Evolutionary conservation across 2,329 filamentous ascomycete species (phyloP).

Genomic region (Boeremia lycopersici): DNA sequence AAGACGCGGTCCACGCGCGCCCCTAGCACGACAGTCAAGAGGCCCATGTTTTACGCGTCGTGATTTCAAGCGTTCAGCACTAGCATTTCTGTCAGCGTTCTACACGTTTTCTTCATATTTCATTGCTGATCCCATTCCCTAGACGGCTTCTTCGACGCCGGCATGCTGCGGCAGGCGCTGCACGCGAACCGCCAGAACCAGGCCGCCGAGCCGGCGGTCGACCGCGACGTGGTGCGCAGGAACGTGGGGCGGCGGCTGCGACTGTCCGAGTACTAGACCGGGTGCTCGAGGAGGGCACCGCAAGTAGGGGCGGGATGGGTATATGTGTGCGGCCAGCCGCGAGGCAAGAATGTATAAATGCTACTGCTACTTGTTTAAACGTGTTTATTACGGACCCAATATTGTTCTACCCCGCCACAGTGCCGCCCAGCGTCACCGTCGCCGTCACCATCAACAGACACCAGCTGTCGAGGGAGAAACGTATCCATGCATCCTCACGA

Average conservation of each 20-base stretch:
- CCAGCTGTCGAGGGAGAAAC: too few species aligned
- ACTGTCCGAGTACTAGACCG: conserved; percentile 67
- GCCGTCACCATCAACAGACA: too few species aligned
- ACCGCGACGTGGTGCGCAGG: conserved; percentile 66
- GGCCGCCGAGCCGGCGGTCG: conserved; percentile 59
- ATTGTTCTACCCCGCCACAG: too few species aligned
- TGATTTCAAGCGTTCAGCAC: not conserved
- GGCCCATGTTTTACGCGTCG: conserved; percentile 11
- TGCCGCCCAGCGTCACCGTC: too few species aligned
- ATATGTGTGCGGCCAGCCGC: not conserved
- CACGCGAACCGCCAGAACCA: conserved; percentile 68
- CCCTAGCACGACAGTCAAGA: conserved; percentile 1
- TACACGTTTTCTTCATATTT: conserved; percentile 9
- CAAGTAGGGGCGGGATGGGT: not conserved
- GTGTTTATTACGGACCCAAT: too few species aligned
- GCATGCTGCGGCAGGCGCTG: conserved; percentile 88
- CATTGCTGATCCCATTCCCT: conserved; percentile 42
- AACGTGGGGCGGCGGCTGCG: conserved; percentile 77
- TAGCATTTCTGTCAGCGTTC: not conserved
- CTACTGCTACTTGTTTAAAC: too few species aligned
- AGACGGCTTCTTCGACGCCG: conserved; percentile 98
- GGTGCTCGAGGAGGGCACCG: not conserved
- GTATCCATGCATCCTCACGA: not conserved
- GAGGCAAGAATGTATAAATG: not conserved
- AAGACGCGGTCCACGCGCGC: conserved; percentile 29